Conservation (phyloP, 176 grass and related monocot genomes). For the Olyra latifolia region DNA sequence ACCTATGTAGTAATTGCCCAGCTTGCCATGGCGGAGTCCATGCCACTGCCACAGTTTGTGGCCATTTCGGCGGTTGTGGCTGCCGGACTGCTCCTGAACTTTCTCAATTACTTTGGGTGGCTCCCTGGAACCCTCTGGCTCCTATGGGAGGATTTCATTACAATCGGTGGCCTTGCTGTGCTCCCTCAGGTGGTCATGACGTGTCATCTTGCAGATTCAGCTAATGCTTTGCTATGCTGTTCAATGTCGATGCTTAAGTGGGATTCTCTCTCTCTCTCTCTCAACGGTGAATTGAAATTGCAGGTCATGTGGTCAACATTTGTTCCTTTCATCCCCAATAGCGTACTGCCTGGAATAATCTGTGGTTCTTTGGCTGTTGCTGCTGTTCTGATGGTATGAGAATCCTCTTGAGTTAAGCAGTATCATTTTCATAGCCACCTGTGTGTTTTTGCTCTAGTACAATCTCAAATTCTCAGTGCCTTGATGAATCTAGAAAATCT, state of each 20-base stretch:
- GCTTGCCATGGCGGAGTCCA: conserved; percentile 78
- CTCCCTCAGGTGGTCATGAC: conserved; percentile 72
- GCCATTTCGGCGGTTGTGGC: conserved; percentile 59
- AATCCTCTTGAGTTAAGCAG: conserved; percentile 11
- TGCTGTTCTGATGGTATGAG: conserved; percentile 67
- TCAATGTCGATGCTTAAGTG: background rate
- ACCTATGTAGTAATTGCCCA: conserved; percentile 82
- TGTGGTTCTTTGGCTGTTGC: conserved; percentile 58
- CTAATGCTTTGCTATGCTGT: background rate
- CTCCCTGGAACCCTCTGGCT: conserved; percentile 61
- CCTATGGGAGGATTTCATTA: conserved; percentile 91
- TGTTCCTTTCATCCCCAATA: conserved; percentile 88
- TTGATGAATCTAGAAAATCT: background rate
- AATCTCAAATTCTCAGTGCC: background rate
- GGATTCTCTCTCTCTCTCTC: background rate
- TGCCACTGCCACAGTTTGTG: conserved; percentile 76
- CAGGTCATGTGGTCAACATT: conserved; percentile 99
- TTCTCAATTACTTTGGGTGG: conserved; percentile 84
- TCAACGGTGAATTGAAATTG: conserved; percentile 19
- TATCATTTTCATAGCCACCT: background rate
- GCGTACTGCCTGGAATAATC: conserved; percentile 71
- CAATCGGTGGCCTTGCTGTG: conserved; percentile 72
- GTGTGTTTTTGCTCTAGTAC: background rate
- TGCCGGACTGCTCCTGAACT: conserved; percentile 73
- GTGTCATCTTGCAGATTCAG: background rate